Base-by-base conservation (phyloP, 306 rosid genomes). In the Aeschynomene evenia region DNA sequence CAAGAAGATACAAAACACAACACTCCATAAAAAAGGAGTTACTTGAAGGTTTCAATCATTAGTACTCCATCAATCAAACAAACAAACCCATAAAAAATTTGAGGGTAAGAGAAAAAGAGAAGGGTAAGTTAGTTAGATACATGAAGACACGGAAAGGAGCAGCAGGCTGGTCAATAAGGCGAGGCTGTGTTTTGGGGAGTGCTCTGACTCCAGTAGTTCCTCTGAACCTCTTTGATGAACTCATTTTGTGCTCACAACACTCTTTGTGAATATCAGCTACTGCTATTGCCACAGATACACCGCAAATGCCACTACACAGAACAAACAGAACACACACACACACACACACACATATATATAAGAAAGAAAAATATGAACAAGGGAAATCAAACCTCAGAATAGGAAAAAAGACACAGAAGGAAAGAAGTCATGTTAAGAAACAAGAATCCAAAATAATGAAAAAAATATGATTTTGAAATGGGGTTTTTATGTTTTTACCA, bases 201-300 rank as follows among this genome's bases (percentile, higher is more conserved):
- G 15, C 31, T 12, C 31, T 45, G 21, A 20, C 31, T 50, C 18
- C 62, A 20, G 7, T 1, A 1, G 24, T 48, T 56, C 86, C 87
- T 58, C 50, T 81, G 49, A 81, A 84, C 74, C 85, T 84, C 82
- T 85, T n/a, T n/a, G n/a, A n/a, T 83, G 16, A 72, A 46, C 9
- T 61, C 63, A 74, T 78, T 26, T 61, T 62, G 9, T 49, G 12
- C 11, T 83, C 83, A 69, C 90, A 85, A n/a, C n/a, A n/a, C n/a
- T n/a, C n/a, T 33, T 72, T 78, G 40, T 86, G 96, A 82, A 83
- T 77, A 71, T 71, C 90, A 66, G 78, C 78, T 83, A 86, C 66
- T 9, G 85, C 75, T 69, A 82, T 16, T 14, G 85, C 81, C 75
- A 86, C 78, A 2, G 84, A 84, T 2, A 67, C 40, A 7, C 81